phyloP scores from a whole-genome alignment of 305 asterid species.

The Fraxinus baroniana region DNA sequence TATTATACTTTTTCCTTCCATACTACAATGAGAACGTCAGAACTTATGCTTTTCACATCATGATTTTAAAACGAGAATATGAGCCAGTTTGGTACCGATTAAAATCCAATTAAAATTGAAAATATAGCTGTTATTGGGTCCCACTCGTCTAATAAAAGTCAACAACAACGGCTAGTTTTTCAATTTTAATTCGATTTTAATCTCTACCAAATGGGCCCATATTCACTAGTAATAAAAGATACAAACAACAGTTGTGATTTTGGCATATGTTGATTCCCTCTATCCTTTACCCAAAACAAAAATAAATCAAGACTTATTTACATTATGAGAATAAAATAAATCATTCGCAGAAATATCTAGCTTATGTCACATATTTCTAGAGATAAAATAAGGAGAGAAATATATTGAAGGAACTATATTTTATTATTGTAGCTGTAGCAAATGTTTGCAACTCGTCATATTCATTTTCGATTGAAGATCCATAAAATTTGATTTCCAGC shows the following conservation, averaged over 20 bases:
- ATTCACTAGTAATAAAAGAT: background rate
- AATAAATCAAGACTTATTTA: background rate
- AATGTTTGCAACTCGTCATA: background rate
- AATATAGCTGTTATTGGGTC: too few relatives aligned
- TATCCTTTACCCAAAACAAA: background rate
- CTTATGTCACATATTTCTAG: background rate
- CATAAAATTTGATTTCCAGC: background rate
- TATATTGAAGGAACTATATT: background rate
- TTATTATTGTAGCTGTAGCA: background rate
- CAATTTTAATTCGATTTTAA: too few relatives aligned
- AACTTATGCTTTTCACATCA: background rate
- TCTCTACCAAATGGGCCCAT: background rate
- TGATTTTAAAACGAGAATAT: background rate
- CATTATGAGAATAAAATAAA: background rate
- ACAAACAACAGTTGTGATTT: background rate
- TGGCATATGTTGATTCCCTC: background rate
- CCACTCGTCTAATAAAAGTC: too few relatives aligned
- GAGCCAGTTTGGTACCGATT: too few relatives aligned
- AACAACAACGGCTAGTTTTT: too few relatives aligned
- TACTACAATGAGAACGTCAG: background rate
- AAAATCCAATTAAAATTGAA: too few relatives aligned
- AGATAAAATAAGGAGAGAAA: background rate
- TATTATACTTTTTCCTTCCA: background rate
- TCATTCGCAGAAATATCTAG: background rate
- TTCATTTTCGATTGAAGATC: background rate